These are phyloP conservation scores for Lecanicillium sp. DNA, from an alignment of 2,329 filamentous ascomycete species.

Conservation along the genomic window DNA sequence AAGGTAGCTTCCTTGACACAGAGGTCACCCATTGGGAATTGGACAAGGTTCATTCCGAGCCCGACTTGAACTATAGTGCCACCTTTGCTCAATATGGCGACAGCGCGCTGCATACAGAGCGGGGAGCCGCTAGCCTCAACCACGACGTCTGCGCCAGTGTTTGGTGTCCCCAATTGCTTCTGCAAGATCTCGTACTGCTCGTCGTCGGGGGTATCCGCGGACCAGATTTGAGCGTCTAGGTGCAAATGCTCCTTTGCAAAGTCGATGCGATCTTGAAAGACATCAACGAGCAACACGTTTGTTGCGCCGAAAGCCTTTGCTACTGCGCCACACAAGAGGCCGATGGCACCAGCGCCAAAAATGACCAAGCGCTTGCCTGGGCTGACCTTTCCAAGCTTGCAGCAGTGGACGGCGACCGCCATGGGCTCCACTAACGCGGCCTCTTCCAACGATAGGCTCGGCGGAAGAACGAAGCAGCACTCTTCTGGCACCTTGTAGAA, in stretches of 20 bases:
- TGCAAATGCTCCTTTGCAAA: no score
- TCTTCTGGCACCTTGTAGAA: slow-evolving; percentile 39
- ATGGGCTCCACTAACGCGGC: slow-evolving; percentile 42
- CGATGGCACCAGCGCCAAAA: slow-evolving; percentile 41
- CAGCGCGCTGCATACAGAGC: slow-evolving; percentile 37
- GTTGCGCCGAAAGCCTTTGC: slow-evolving; percentile 34
- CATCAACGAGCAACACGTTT: slow-evolving; percentile 36
- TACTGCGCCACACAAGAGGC: slow-evolving; percentile 35
- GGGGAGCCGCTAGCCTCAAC: slow-evolving; percentile 40
- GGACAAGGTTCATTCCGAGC: slow-evolving; percentile 41
- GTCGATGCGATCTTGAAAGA: slow-evolving; percentile 27
- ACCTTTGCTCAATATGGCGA: slow-evolving; percentile 35
- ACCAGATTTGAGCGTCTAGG: no score
- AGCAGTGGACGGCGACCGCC: slow-evolving; percentile 39
- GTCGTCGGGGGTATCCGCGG: slow-evolving; percentile 34
- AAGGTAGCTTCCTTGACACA: slow-evolving; percentile 40
- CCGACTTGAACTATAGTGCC: slow-evolving; percentile 45
- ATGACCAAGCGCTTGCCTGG: slow-evolving; percentile 34
- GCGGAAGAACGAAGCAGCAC: slow-evolving; percentile 38
- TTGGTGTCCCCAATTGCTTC: slow-evolving; percentile 28
- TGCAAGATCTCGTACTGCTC: slow-evolving; percentile 29
- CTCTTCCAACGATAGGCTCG: slow-evolving; percentile 36
- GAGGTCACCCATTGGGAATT: slow-evolving; percentile 41
- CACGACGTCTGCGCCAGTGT: slow-evolving; percentile 41
- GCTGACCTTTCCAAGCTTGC: slow-evolving; percentile 29